Evolutionary conservation across 352 stramenopile genomes (phyloP).

Genomic region (Globisporangium solare): DNA sequence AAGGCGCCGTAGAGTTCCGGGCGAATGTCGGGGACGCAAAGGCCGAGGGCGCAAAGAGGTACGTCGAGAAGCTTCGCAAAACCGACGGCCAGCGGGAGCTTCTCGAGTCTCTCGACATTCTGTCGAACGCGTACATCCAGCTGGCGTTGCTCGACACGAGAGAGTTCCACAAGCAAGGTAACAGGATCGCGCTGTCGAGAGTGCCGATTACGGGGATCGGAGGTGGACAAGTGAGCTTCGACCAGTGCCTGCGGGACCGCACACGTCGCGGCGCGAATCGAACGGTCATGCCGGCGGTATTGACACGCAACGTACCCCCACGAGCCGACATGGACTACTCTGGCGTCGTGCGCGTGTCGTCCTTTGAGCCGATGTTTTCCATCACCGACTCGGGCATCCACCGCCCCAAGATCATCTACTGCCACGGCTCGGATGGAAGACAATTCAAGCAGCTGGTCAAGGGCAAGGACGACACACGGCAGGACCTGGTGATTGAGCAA

Average conservation of each 20-base stretch:
- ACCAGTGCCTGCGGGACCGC: constrained; percentile 65
- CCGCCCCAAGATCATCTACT: constrained; percentile 97
- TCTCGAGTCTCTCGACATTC: constrained; percentile 67
- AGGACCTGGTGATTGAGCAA: constrained; percentile 90
- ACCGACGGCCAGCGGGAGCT: constrained; percentile 43
- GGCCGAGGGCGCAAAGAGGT: constrained; percentile 53
- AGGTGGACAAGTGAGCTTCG: constrained; percentile 38
- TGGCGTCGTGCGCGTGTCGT: constrained; percentile 74
- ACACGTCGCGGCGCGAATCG: constrained; percentile 33
- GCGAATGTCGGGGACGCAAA: constrained; percentile 80
- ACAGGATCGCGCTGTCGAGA: constrained; percentile 71
- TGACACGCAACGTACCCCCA: constrained; percentile 67
- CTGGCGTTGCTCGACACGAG: constrained; percentile 78
- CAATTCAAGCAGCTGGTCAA: constrained; percentile 96
- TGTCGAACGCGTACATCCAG: constrained; percentile 74
- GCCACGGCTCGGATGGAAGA: constrained; percentile 89
- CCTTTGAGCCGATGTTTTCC: constrained; percentile 90
- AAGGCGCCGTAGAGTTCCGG: constrained; percentile 70
- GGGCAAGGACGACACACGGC: constrained; percentile 84
- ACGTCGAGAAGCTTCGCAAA: constrained; percentile 53
- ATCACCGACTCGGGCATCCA: constrained; percentile 95
- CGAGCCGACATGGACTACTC: constrained; percentile 81
- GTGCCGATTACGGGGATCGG: constrained; percentile 40
- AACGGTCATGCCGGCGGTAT: constrained; percentile 62
- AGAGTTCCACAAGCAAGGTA: constrained; percentile 61